Evolutionary conservation across 2,329 filamentous ascomycete genomes (phyloP).

Genomic region (Arthrobotrys iridis): DNA sequence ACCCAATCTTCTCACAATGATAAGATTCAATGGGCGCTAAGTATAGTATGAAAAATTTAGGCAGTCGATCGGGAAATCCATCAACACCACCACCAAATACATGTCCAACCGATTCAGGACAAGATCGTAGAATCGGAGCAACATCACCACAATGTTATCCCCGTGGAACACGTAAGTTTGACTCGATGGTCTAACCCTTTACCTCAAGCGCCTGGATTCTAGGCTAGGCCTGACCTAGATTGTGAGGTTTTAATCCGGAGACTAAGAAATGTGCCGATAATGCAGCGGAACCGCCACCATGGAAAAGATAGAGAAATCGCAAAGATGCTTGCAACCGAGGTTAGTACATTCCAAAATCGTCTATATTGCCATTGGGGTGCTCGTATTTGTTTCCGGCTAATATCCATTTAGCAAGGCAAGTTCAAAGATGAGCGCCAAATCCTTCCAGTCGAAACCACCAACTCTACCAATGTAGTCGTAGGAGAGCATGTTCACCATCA

Average conservation of each 20-base stretch:
- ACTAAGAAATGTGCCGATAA: neutral
- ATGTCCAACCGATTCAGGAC: constrained; percentile 71
- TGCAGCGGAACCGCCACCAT: constrained; percentile 36
- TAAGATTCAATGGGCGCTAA: constrained; percentile 2
- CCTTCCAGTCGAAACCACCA: constrained; percentile 39
- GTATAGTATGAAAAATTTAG: constrained; percentile 5
- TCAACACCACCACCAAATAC: constrained; percentile 68
- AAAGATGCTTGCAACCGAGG: constrained; percentile 37
- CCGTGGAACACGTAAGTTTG: constrained; percentile 47
- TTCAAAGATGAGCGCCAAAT: constrained; percentile 42
- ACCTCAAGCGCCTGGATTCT: neutral
- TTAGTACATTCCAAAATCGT: constrained; percentile 59
- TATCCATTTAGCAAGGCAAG: constrained; percentile 12
- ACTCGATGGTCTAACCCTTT: too few relatives aligned
- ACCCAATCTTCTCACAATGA: neutral
- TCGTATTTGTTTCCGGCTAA: neutral
- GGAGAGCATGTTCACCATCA: constrained; percentile 74
- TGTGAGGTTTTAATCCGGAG: neutral
- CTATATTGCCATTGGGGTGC: neutral
- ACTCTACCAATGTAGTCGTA: constrained; percentile 64
- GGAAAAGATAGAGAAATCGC: constrained; percentile 34
- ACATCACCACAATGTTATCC: constrained; percentile 36
- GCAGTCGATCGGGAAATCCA: constrained; percentile 76
- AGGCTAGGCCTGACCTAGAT: neutral
- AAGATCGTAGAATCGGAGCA: constrained; percentile 35